These are phyloP conservation scores for Alternaria burnsii DNA, from an alignment of 2,329 filamentous ascomycete species.

Conservation along the genomic window DNA sequence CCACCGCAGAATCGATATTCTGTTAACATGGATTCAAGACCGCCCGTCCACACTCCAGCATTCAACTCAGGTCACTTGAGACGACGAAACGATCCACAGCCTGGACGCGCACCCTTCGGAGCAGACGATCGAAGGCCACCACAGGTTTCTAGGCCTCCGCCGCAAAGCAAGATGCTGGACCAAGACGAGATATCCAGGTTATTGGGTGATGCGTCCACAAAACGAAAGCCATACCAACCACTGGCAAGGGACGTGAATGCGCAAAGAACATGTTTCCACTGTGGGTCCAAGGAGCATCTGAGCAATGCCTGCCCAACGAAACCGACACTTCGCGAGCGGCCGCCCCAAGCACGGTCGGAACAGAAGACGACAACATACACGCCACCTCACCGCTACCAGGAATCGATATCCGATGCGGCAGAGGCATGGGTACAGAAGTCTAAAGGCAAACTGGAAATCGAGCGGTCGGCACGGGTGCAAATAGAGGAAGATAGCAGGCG, in stretches of 20 bases:
- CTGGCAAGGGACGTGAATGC: slow-evolving; percentile 33
- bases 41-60: slow-evolving; percentile 34
- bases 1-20: slow-evolving; percentile 30
- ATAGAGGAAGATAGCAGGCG: slow-evolving; percentile 27
- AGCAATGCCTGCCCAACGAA: slow-evolving; percentile 37
- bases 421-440: slow-evolving; percentile 37
- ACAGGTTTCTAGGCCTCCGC: slow-evolving; percentile 13
- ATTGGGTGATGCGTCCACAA: slow-evolving; percentile 25
- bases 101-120: slow-evolving; percentile 3
- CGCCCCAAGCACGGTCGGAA: slow-evolving; percentile 12
- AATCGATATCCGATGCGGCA: slow-evolving; percentile 38
- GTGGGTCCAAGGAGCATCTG: slow-evolving; percentile 36
- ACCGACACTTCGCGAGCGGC: slow-evolving; percentile 33
- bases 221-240: slow-evolving; percentile 30
- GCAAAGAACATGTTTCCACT: slow-evolving; percentile 43
- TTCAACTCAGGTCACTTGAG: slow-evolving; percentile 39
- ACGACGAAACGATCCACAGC: slow-evolving; percentile 35
- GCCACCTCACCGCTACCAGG: slow-evolving; percentile 20
- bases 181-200: slow-evolving; percentile 41
- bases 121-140: slow-evolving; percentile 10
- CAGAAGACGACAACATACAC: slow-evolving; percentile 16
- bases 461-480: slow-evolving; percentile 16
- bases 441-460: slow-evolving; percentile 23
- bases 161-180: slow-evolving; percentile 34
- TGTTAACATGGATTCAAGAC: slow-evolving; percentile 45